Evolutionary conservation across 1,284 basidiomycete species (phyloP).

Genomic region (Moniliella sp.): DNA sequence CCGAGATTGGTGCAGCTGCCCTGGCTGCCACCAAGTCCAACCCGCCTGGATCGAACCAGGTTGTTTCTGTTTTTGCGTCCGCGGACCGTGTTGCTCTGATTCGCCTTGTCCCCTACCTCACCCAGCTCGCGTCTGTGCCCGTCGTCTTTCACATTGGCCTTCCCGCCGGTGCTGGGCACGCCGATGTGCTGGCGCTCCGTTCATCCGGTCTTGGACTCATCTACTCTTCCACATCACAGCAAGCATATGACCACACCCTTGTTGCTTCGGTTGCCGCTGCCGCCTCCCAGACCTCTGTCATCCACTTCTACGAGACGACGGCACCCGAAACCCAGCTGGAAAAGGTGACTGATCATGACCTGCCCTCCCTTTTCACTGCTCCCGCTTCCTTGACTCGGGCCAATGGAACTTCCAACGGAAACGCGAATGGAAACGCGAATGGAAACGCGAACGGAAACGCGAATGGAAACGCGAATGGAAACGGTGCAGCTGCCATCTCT

Average conservation of each 20-base stretch:
- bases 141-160: conserved; percentile 24
- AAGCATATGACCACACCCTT: conserved; percentile 52
- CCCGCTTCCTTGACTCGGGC: conserved; percentile 7
- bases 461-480: conserved; percentile 6
- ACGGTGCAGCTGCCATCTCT: too few relatives aligned
- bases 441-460: conserved; percentile 5
- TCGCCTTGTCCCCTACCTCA: conserved; percentile 22
- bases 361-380: conserved; percentile 24
- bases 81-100: conserved; percentile 16
- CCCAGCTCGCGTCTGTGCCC: conserved; percentile 14
- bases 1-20: too few relatives aligned
- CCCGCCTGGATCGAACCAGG: too few relatives aligned
- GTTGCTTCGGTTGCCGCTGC: conserved; percentile 50
- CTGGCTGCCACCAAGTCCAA: too few relatives aligned
- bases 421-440: conserved; percentile 5
- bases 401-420: conserved; percentile 32
- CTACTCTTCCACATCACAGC: conserved; percentile 45
- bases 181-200: conserved; percentile 43
- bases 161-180: conserved; percentile 38
- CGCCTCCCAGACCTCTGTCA: conserved; percentile 45
- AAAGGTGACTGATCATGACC: too few relatives aligned
- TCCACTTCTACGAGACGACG: conserved; percentile 52
- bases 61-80: conserved; percentile 13
- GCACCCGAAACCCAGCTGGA: too few relatives aligned
- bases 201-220: conserved; percentile 45